Percentiles rank a stretch among this genome's conserved stretches.
Conservation (phyloP, 768 basidiomycete genomes). For the Calocera cornea region DNA sequence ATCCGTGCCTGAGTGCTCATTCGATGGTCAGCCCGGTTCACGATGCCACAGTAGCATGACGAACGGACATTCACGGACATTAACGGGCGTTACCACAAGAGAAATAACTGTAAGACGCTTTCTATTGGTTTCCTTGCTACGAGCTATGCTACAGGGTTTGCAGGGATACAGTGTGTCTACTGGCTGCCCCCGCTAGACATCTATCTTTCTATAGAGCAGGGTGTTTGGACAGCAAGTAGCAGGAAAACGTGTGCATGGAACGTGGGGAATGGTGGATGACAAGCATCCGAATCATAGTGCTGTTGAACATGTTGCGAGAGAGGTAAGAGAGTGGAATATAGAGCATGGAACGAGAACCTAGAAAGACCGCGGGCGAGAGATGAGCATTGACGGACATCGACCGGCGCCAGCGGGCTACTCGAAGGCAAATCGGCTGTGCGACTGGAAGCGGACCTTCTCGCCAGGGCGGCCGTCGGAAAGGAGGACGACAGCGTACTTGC, state of each 20-base stretch:
- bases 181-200: background rate
- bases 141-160: background rate
- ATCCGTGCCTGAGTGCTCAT: too few species aligned
- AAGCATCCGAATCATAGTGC: background rate
- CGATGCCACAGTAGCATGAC: too few species aligned
- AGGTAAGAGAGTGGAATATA: background rate
- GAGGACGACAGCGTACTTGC: slow-evolving; percentile 87
- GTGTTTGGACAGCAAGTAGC: background rate
- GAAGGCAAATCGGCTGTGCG: background rate
- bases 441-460: slow-evolving; percentile 59
- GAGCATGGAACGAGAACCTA: too few species aligned
- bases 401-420: background rate
- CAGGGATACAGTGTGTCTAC: background rate
- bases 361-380: too few species aligned
- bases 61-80: too few species aligned
- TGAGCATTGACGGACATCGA: background rate
- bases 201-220: background rate
- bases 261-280: background rate
- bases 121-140: background rate
- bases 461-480: slow-evolving; percentile 80
- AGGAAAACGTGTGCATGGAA: background rate
- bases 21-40: too few species aligned
- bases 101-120: background rate
- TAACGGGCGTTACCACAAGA: too few species aligned
- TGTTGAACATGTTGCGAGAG: background rate